Base-by-base conservation (phyloP, 2,329 filamentous ascomycete species). In the Aureobasidium uvarum region DNA sequence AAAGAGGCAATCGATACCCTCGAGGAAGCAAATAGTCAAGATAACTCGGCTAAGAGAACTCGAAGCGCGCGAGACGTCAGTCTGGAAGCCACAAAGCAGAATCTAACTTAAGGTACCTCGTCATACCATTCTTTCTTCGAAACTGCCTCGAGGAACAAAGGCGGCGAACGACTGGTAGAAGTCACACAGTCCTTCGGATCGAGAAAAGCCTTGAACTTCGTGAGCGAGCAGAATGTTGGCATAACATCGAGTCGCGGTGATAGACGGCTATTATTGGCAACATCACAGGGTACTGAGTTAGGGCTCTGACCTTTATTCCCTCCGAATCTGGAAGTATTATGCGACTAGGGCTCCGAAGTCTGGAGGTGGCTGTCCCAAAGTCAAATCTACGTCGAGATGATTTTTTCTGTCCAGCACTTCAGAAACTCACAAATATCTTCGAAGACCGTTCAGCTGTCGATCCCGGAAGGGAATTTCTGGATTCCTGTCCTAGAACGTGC, bases 81-180 rank as follows among this genome's bases (percentile, higher is more conserved):
- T 38, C 43, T 62, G 46, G 58, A 51, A 13, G 36, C 20, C 20
- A 48, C 43, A n/a, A 60, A 60, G 41, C 56, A 48, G 6, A 28
- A 28, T n/a, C 3, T 20, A n/a, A 28, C 33, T 25, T 55, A n/a
- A 55, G n/a, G 28, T 5, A 8, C 8, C 20, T 7, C 10, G 18
- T 20, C 16, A 10, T 43, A 7, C 13, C 14, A 13, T 28, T 28
- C 13, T 25, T 25, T 28, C n/a, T 23, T 46, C 10, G n/a, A 10
- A 23, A 8, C 5, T n/a, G 23, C 13, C 45, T 48, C 11, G 45
- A 48, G 13, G 20, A 48, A 25, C 45, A 48, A 25, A 11, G 13
- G 14, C 13, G 45, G 45, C 23, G 14, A 48, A 25, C 13, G 5
- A 16, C 10, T 10, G 41, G 41, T 25, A 11, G 13, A 28, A 10